Percentiles rank a stretch among this genome's conserved stretches.
These are phyloP conservation scores for Apophysomyces ossiformis DNA, from an alignment of 371 early-diverging fungal genomes.

Conservation along the genomic window DNA sequence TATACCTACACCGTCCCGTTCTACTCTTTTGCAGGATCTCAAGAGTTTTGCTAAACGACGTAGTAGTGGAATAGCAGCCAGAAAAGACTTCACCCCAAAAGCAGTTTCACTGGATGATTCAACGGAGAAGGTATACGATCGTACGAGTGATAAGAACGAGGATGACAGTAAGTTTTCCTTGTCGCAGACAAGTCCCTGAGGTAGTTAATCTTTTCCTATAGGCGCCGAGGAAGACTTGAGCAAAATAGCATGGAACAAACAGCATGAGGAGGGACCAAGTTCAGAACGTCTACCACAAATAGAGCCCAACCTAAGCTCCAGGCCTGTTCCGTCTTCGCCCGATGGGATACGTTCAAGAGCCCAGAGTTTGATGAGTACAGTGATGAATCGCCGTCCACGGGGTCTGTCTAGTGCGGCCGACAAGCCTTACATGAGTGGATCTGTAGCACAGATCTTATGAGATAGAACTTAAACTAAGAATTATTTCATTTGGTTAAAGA, in stretches of 20 bases:
- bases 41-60: slow-evolving; percentile 39
- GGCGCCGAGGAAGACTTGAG: not conserved
- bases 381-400: slow-evolving; percentile 25
- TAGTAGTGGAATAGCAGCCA: slow-evolving; percentile 19
- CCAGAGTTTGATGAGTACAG: slow-evolving; percentile 29
- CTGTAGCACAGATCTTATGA: not conserved
- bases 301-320: slow-evolving; percentile 3
- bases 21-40: slow-evolving; percentile 40
- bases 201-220: no score
- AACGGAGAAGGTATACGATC: not conserved
- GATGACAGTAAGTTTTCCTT: not conserved
- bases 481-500: not conserved
- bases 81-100: slow-evolving; percentile 4
- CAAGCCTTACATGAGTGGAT: not conserved
- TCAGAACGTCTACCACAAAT: slow-evolving; percentile 1
- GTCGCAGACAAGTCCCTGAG: no score
- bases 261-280: not conserved
- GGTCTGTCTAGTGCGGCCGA: not conserved
- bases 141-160: not conserved
- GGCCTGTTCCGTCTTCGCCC: slow-evolving; percentile 11
- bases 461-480: not conserved
- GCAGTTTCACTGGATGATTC: not conserved
- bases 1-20: slow-evolving; percentile 40
- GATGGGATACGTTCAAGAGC: slow-evolving; percentile 28
- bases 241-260: not conserved